A percentile compares a stretch with the other conserved stretches of the same genome.
phyloP scores from a whole-genome alignment of 441 rosid species.

The Raphanus hybrid region DNA sequence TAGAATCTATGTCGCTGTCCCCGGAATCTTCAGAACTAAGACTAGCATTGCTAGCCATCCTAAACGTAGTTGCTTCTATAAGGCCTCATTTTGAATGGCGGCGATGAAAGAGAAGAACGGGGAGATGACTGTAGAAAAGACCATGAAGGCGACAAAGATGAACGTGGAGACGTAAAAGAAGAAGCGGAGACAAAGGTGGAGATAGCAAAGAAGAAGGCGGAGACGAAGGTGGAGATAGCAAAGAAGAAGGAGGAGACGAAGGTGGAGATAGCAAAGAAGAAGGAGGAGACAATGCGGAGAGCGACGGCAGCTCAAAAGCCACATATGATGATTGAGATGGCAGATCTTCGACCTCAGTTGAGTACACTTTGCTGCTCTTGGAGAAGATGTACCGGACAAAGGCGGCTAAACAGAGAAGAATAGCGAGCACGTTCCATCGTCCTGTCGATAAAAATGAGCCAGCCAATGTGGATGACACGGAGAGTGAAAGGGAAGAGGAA shows the following conservation, averaged over 20 bases:
- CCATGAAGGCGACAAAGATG: background rate
- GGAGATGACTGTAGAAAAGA: background rate
- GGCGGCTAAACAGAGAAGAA: background rate
- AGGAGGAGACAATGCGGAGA: conserved; percentile 2
- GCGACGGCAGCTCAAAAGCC: background rate
- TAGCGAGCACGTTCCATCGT: conserved; percentile 6
- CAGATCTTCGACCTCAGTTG: background rate
- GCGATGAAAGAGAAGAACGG: background rate
- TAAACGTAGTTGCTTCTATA: background rate
- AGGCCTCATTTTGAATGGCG: background rate
- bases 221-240: background rate
- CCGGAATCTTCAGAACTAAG: conserved; percentile 4
- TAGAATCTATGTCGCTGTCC: background rate
- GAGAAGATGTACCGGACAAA: background rate
- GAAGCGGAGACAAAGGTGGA: background rate
- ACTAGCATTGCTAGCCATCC: background rate
- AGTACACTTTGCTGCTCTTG: background rate
- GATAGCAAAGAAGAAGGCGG: conserved; percentile 3
- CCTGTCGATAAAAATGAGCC: background rate
- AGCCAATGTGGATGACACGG: background rate
- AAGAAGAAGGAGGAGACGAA: background rate
- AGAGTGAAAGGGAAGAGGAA: background rate
- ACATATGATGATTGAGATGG: background rate
- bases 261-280: background rate
- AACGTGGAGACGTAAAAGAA: background rate